These are phyloP conservation scores for Solanum stenotomum DNA, from an alignment of 257 asterid genomes.

Conservation along the genomic window DNA sequence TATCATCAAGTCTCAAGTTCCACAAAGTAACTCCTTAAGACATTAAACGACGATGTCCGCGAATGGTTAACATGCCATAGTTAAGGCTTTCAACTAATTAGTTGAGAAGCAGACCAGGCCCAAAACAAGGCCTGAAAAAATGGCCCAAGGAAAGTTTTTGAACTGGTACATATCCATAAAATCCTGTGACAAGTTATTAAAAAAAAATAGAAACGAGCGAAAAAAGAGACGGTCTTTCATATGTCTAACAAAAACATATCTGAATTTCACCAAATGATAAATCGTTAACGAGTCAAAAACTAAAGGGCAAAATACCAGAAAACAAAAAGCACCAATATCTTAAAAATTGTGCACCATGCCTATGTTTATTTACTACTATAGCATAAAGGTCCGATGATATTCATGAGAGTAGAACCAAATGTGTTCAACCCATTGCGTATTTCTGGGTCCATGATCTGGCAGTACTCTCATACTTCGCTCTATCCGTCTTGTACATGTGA, in stretches of 20 bases:
- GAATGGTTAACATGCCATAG: neutral
- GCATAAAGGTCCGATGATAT: neutral
- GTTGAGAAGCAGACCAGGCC: neutral
- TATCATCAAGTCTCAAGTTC: neutral
- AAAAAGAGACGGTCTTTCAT: neutral
- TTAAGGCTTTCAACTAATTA: neutral
- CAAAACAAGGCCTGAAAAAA: neutral
- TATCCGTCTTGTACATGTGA: constrained; percentile 64
- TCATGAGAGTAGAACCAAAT: neutral
- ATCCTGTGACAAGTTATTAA: neutral
- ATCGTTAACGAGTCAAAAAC: neutral
- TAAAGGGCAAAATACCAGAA: neutral
- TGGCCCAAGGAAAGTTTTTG: neutral
- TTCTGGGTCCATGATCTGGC: constrained; percentile 84
- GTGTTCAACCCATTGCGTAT: constrained; percentile 58
- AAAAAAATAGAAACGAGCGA: neutral
- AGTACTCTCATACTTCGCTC: constrained; percentile 58
- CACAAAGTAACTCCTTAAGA: neutral
- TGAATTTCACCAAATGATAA: neutral
- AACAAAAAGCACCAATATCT: neutral
- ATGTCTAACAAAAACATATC: neutral
- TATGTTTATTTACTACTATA: neutral
- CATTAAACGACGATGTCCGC: neutral
- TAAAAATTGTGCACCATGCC: neutral
- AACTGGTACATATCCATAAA: neutral